A percentile compares a stretch with the other conserved stretches of the same genome.
phyloP scores from a whole-genome alignment of 2,329 filamentous ascomycete species.

The Pyrenophora teres region DNA sequence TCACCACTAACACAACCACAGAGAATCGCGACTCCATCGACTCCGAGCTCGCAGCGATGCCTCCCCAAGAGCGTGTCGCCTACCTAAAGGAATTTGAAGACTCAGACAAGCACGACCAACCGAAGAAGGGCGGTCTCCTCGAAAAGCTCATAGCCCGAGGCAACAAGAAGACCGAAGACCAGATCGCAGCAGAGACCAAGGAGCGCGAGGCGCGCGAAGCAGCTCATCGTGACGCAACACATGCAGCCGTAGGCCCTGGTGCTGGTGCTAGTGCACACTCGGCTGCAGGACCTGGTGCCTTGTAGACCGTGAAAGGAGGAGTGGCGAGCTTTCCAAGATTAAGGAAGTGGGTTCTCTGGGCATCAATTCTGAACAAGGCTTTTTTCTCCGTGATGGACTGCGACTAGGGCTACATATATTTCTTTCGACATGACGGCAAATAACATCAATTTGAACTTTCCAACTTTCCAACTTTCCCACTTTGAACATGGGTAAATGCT shows the following conservation, averaged over 20 bases:
- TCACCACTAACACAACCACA: constrained; percentile 9
- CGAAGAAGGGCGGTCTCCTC: constrained; percentile 41
- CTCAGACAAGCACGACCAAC: constrained; percentile 36
- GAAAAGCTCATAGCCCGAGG: constrained; percentile 42
- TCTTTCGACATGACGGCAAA: constrained; percentile 5
- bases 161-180: constrained; percentile 44
- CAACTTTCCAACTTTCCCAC: background rate
- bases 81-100: constrained; percentile 46
- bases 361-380: constrained; percentile 1
- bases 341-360: background rate
- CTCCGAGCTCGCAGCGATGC: constrained; percentile 40
- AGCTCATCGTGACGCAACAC: constrained; percentile 19
- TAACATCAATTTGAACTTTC: constrained; percentile 6
- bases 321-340: background rate
- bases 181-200: constrained; percentile 33
- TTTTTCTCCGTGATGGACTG: constrained; percentile 9
- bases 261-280: constrained; percentile 22
- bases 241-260: constrained; percentile 18
- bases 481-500: too few species aligned
- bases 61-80: constrained; percentile 40
- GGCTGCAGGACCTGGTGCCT: constrained; percentile 20
- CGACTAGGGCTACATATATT: constrained; percentile 7
- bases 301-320: constrained; percentile 1
- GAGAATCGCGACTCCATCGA: constrained; percentile 41
- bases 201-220: constrained; percentile 25